Evolutionary conservation across 805 yeast genomes (phyloP), one percentile per base, ranked within the genome.

Genomic region (Metschnikowia matae): DNA sequence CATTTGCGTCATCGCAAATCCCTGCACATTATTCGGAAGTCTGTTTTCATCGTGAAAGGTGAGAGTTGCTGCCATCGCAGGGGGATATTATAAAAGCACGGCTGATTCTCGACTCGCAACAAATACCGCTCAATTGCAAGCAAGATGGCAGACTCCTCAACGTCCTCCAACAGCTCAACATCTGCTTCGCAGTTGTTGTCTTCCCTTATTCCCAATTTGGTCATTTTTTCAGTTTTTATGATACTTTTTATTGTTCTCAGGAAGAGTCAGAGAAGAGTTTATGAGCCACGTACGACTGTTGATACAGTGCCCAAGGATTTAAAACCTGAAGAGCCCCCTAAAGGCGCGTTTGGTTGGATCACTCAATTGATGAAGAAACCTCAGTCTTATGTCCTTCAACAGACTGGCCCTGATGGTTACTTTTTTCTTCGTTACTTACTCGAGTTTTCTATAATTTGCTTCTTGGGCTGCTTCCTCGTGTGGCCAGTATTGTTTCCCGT

Each of bases 401-500:
- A 84, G 54, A 71, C 84, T 36, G 87, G 91, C 48, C 65, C 82
- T 32, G 95, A 87, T 67, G 94, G 94, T 2, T 87, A 84, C 64
- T 83, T 87, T 63, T 87, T 83, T 62, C 66, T 85, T 46, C 75
- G 95, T 54, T 87, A 79, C 60, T 60, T 87, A 49, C 76, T 80
- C 40, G 77, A 82, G 29, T 81, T 84, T 53, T 75, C 77, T 3
- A 55, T 74, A 10, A 54, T 85, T 36, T 80, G 84, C 33, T 54
- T 82, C 10, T 26, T 81, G 6, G 83, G 83, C 1, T 79, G 83
- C 46, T 46, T 81, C 11, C 56, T 85, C 20, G 56, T 82, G 20
- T 82, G 87, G 79, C 91, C 91, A 33, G 74, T 87, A 47, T 69
- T 87, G 48, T 76, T 87, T 59, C 85, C 95, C 0, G 81, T 87